Conservation (phyloP, 805 yeast genomes). For the Schwanniomyces vanrijiae region DNA sequence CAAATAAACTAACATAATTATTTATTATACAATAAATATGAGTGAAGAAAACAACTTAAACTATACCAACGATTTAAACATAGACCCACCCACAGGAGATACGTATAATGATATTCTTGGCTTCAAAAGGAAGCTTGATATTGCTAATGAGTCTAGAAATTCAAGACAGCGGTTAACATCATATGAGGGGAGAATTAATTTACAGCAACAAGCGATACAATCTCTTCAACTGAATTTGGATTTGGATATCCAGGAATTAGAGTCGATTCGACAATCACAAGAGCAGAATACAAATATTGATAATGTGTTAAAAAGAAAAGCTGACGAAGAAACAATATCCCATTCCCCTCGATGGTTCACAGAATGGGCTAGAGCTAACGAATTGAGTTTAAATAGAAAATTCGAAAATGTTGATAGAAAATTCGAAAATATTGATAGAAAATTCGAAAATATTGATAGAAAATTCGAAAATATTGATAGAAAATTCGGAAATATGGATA, state of each 20-base stretch:
- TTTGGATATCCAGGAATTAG: too few species aligned
- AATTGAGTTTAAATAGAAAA: too few species aligned
- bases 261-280: not conserved
- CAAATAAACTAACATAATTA: too few species aligned
- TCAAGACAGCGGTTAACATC: too few species aligned
- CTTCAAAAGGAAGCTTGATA: not conserved
- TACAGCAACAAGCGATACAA: too few species aligned
- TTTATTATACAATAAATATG: too few species aligned
- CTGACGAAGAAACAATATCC: not conserved
- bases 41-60: too few species aligned
- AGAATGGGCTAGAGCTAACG: not conserved
- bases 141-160: not conserved
- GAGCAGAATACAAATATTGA: too few species aligned
- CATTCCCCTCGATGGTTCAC: not conserved
- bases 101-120: not conserved
- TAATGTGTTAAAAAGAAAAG: not conserved
- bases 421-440: too few species aligned
- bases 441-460: not conserved
- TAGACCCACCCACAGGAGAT: not conserved
- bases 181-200: too few species aligned
- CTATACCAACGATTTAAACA: not conserved
- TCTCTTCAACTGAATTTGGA: too few species aligned
- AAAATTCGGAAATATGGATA: not conserved
- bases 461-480: not conserved
- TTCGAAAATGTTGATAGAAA: not conserved